Base-by-base conservation (phyloP, 306 rosid species). In the Prunus padus region DNA sequence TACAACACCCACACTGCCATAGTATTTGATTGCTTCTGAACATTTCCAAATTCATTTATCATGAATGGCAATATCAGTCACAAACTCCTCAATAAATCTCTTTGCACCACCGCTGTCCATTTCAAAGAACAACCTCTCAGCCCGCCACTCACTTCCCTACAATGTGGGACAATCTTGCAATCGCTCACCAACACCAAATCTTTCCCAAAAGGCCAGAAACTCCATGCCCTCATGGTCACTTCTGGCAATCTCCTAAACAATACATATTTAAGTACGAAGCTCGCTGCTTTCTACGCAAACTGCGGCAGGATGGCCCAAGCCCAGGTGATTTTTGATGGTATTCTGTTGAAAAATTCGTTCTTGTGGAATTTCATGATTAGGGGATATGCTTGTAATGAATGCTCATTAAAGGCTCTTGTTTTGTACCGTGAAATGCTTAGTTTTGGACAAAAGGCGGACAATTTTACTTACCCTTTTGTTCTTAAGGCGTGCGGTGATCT, bases 391-490 rank as follows among this genome's bases (percentile, higher is more conserved):
- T 85, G 76, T 52, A 69, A 67, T 28, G 85, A 72, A 33, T 31
- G 18, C 28, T 56, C 85, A 31, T 30, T 65, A 2, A 71, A 51
- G 13, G 83, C 90, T 18, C 75, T 86, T 76, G 22, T 67, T 59
- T 18, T 86, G 73, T 88, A 90, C 82, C 83, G 86, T 57, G 62
- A 81, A 71, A 88, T 90, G 88, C 23, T 76, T 37, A 33, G 69
- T 54, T 74, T 63, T 30, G 88, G 89, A 31, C 80, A 31, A 23
- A 85, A 75, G 75, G 78, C 80, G 4, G 87, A 90, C 65, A 72
- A 90, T 44, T 90, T 80, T 64, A 86, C 91, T n/a, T 88, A 83
- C 73, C 91, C 91, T 26, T 88, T 75, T 86, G 88, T 88, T 60
- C 83, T 88, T 10, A 84, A 88, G 80, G 91, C 87, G 6, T 88